Percentiles rank a stretch among this genome's conserved stretches.
Conservation (phyloP, 306 rosid species). For the Malus asiatica region DNA sequence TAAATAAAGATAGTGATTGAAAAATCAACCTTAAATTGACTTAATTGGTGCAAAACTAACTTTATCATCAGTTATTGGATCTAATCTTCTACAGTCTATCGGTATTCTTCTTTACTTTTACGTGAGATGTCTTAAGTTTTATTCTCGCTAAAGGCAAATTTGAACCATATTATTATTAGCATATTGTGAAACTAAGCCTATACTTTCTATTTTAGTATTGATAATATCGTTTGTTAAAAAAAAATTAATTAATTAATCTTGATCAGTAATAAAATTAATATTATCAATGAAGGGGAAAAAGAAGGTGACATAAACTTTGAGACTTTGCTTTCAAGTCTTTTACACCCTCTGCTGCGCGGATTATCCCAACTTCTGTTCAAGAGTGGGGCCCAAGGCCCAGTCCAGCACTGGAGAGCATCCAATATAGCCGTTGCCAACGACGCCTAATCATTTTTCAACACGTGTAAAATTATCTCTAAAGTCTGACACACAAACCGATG, state of each 20-base stretch:
- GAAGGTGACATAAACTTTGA: no score
- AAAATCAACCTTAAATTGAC: neutral
- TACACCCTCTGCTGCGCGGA: neutral
- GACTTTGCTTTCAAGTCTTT: slow-evolving; percentile 11
- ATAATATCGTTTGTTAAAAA: no score
- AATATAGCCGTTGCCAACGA: slow-evolving; percentile 24
- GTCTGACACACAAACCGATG: slow-evolving; percentile 37
- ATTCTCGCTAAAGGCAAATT: no score
- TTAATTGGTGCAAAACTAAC: no score
- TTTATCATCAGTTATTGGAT: no score
- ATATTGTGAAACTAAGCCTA: no score
- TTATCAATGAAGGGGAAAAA: no score
- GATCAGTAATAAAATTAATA: neutral
- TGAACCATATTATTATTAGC: no score
- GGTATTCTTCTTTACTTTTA: no score
- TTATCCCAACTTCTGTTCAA: slow-evolving; percentile 20
- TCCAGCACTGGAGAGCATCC: slow-evolving; percentile 4
- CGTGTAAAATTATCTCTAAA: neutral
- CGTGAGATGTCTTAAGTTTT: no score
- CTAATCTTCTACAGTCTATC: rapidly evolving
- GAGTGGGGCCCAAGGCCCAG: slow-evolving; percentile 17
- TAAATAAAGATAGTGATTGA: neutral
- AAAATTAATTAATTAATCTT: no score
- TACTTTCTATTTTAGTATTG: rapidly evolving
- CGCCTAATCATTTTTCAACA: neutral